Percentiles rank a stretch among this genome's conserved stretches.
Conservation (phyloP, 352 stramenopile genomes). For the Plasmopara muralis region DNA sequence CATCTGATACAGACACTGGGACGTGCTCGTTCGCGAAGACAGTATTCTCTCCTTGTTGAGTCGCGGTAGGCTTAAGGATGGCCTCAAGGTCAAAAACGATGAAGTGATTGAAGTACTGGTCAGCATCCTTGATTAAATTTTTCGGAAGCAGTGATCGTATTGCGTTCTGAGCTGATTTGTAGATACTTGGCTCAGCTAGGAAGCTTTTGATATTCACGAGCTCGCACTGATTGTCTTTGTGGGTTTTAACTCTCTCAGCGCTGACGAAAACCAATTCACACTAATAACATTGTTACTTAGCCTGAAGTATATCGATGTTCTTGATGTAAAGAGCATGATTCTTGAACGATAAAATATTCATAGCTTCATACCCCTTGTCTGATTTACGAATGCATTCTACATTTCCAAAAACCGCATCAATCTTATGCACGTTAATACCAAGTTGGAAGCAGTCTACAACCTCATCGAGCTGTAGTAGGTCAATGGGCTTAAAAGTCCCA, state of each 20-base stretch:
- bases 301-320: constrained; percentile 1
- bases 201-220: constrained; percentile 1
- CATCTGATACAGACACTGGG: constrained; percentile 7
- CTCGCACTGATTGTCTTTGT: neutral
- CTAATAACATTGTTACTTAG: neutral
- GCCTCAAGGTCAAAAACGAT: neutral
- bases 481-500: constrained; percentile 5
- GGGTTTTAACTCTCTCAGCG: neutral
- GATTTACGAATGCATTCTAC: neutral
- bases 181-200: neutral
- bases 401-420: constrained; percentile 3
- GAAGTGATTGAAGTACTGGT: constrained; percentile 2
- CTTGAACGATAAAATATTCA: neutral
- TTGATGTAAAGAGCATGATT: constrained; percentile 3
- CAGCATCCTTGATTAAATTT: neutral
- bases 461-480: constrained; percentile 7
- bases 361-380: neutral
- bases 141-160: neutral
- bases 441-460: constrained; percentile 9
- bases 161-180: neutral
- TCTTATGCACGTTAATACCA: constrained; percentile 4
- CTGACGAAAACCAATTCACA: constrained; percentile 1
- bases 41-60: constrained; percentile 8
- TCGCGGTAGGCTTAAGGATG: constrained; percentile 1
- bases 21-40: constrained; percentile 8